Conservation (phyloP, 148 eudicot species). For the Cornus kousa region DNA sequence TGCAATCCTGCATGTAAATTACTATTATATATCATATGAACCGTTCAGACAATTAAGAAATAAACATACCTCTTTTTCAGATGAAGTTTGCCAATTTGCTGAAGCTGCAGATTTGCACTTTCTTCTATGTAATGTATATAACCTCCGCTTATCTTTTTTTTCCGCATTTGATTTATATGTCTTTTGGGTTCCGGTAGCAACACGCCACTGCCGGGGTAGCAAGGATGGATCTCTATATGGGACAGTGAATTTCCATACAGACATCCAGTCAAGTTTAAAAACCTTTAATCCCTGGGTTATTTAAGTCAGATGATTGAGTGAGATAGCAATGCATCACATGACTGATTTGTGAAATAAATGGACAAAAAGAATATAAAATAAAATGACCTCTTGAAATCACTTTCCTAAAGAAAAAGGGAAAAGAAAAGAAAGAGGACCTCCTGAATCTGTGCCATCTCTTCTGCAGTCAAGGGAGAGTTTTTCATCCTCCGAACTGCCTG, state of each 20-base stretch:
- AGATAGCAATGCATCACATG: conserved; percentile 12
- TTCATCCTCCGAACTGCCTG: conserved; percentile 89
- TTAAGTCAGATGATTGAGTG: conserved; percentile 14
- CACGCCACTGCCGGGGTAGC: conserved; percentile 95
- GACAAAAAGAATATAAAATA: conserved; percentile 3
- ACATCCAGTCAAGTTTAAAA: conserved; percentile 79
- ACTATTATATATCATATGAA: background rate
- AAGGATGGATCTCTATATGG: conserved; percentile 92
- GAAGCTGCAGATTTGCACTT: conserved; percentile 42
- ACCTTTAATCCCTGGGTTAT: conserved; percentile 61
- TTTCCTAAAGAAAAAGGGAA: too few species aligned
- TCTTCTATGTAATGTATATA: conserved; percentile 66
- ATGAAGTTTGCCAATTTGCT: conserved; percentile 34
- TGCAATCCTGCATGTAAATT: background rate
- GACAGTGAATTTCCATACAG: conserved; percentile 77
- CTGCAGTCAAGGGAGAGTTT: conserved; percentile 77
- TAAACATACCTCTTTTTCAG: conserved; percentile 64
- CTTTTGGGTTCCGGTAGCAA: conserved; percentile 85
- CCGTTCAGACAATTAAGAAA: background rate
- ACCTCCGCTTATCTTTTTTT: conserved; percentile 60
- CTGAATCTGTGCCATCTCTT: conserved; percentile 69
- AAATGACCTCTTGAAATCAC: background rate
- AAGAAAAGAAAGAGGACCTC: conserved; percentile 40
- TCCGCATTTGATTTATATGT: conserved; percentile 65
- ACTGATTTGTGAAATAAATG: conserved; percentile 8